phyloP scores from a whole-genome alignment of 305 asterid genomes.

The Fraxinus platypoda region DNA sequence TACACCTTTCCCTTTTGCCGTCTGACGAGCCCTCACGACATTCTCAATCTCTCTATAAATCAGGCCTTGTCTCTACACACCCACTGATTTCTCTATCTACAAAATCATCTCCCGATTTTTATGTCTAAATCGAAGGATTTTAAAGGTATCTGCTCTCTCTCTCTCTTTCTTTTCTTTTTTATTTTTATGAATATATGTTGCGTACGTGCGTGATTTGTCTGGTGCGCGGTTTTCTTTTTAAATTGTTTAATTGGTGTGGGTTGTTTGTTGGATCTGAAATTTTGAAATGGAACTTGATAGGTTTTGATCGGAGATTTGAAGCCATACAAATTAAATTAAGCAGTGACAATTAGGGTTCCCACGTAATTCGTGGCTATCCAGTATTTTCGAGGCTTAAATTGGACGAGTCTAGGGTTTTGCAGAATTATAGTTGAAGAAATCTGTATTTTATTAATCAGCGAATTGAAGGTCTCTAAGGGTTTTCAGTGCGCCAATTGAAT shows the following conservation, averaged over 20 bases:
- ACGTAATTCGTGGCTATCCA: slow-evolving; percentile 25
- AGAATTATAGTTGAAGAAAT: not conserved
- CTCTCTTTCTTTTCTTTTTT: not conserved
- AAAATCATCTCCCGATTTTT: not conserved
- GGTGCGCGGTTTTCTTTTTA: not conserved
- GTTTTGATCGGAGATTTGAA: slow-evolving; percentile 34
- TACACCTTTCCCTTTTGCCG: slow-evolving; percentile 10
- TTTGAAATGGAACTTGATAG: slow-evolving; percentile 26
- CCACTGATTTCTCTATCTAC: not conserved
- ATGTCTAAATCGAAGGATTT: slow-evolving; percentile 10
- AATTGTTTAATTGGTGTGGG: not conserved
- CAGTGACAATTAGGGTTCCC: slow-evolving; percentile 23
- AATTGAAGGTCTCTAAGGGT: slow-evolving; percentile 18
- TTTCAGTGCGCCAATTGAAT: slow-evolving; percentile 5
- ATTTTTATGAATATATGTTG: not conserved
- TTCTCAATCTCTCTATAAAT: not conserved
- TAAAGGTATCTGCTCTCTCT: not conserved
- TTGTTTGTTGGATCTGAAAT: slow-evolving; percentile 8
- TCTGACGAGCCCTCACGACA: slow-evolving; percentile 5
- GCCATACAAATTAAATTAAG: slow-evolving; percentile 17
- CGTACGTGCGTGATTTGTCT: not conserved
- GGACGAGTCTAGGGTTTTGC: slow-evolving; percentile 21
- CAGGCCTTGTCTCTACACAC: not conserved
- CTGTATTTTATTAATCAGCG: not conserved
- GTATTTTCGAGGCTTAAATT: slow-evolving; percentile 25